Percentiles rank a stretch among this genome's conserved stretches.
Conservation (phyloP, 2,329 filamentous ascomycete species). For the Diaporthe humulicola region DNA sequence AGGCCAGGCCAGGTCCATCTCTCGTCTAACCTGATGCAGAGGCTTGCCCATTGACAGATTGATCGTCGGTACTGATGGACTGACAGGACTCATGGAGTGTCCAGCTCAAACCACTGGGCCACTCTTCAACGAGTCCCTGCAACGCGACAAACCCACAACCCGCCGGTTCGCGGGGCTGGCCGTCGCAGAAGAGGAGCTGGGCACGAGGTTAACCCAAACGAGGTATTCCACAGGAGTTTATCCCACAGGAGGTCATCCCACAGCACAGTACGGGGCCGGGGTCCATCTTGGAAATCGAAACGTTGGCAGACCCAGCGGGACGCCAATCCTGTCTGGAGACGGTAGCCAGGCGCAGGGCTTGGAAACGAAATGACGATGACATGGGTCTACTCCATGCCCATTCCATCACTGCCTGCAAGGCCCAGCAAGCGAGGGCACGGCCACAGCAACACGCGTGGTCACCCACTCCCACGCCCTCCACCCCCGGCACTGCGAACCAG, state of each 20-base stretch:
- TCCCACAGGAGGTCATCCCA: no score
- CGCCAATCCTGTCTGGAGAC: conserved; percentile 23
- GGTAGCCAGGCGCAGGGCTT: conserved; percentile 28
- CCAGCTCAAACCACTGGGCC: neutral
- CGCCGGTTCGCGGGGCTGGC: conserved; percentile 5
- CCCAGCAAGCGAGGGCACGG: conserved; percentile 27
- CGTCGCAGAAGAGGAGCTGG: neutral
- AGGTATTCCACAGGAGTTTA: no score
- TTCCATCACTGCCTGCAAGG: conserved; percentile 28
- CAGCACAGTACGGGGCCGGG: conserved; percentile 17
- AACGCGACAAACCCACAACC: neutral
- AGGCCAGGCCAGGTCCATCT: neutral
- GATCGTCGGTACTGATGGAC: conserved; percentile 5
- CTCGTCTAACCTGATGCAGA: conserved; percentile 26
- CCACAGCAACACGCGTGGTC: conserved; percentile 19
- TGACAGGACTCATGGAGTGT: conserved; percentile 8
- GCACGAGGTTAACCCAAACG: no score
- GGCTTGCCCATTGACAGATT: conserved; percentile 8
- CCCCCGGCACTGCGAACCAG: neutral
- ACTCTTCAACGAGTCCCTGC: neutral
- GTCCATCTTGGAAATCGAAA: conserved; percentile 12
- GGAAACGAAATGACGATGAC: conserved; percentile 34
- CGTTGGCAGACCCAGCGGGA: conserved; percentile 25
- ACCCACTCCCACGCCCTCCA: neutral
- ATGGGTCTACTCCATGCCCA: conserved; percentile 25